A percentile compares a stretch with the other conserved stretches of the same genome.
These are phyloP conservation scores for Collybia nuda DNA, from an alignment of 768 basidiomycete genomes.

Conservation along the genomic window DNA sequence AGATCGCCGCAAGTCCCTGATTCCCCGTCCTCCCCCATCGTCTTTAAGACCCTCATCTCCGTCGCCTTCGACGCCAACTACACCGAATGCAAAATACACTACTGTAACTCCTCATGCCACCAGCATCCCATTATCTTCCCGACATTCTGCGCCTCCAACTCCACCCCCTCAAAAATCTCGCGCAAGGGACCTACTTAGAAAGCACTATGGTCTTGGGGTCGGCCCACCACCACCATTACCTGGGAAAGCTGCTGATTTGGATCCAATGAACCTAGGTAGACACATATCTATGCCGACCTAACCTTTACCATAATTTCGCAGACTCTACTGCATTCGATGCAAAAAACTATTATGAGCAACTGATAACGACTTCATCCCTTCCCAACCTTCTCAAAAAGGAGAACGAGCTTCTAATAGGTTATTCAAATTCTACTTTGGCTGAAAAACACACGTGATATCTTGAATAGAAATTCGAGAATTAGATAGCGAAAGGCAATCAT, in stretches of 20 bases:
- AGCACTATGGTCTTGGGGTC: conserved; percentile 86
- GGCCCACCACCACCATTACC: conserved; percentile 64
- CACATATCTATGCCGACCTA: conserved; percentile 14
- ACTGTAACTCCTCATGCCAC: neutral
- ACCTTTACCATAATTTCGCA: conserved; percentile 21
- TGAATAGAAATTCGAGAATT: conserved; percentile 78
- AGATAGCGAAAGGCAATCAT: conserved; percentile 84
- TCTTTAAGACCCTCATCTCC: conserved; percentile 44
- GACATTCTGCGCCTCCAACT: conserved; percentile 26
- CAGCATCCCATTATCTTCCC: conserved; percentile 21
- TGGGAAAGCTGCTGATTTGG: conserved; percentile 54
- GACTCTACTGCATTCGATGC: conserved; percentile 85
- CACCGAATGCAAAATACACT: conserved; percentile 13
- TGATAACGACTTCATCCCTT: conserved; percentile 80
- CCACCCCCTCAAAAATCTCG: conserved; percentile 47
- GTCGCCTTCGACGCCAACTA: conserved; percentile 21
- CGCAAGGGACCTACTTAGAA: conserved; percentile 76
- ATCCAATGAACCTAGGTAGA: conserved; percentile 81
- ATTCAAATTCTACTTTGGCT: conserved; percentile 1
- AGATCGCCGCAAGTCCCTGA: conserved; percentile 22
- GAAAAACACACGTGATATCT: neutral
- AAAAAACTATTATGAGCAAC: conserved; percentile 79
- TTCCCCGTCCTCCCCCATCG: conserved; percentile 38
- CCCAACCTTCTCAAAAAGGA: conserved; percentile 73
- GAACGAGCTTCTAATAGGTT: conserved; percentile 78